Conservation (phyloP, 2,329 filamentous ascomycete species). For the Dactylellina leptospora region DNA sequence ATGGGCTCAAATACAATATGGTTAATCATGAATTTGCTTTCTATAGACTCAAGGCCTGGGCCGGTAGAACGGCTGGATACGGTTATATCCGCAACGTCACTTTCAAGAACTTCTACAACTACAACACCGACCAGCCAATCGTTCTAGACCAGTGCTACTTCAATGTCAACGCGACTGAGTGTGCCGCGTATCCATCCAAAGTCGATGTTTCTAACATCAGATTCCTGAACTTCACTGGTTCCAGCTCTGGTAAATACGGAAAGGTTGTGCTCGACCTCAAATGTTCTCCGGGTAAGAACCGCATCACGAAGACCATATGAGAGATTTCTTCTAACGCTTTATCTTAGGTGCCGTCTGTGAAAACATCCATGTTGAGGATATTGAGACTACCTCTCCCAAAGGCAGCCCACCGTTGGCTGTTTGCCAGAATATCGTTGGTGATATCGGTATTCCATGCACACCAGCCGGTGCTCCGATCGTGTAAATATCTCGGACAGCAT, state of each 20-base stretch:
- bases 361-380: slow-evolving; percentile 67
- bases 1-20: not conserved
- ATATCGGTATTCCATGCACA: slow-evolving; percentile 58
- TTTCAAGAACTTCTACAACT: slow-evolving; percentile 70
- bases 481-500: slow-evolving; percentile 14
- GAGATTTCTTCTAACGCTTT: not conserved
- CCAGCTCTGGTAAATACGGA: slow-evolving; percentile 67
- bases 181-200: slow-evolving; percentile 66
- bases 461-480: slow-evolving; percentile 25
- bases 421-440: slow-evolving; percentile 64
- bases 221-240: slow-evolving; percentile 69
- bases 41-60: slow-evolving; percentile 69
- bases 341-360: slow-evolving; percentile 64
- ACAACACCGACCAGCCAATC: slow-evolving; percentile 68
- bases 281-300: slow-evolving; percentile 64
- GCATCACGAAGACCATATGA: not conserved
- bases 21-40: slow-evolving; percentile 59
- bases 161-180: slow-evolving; percentile 66
- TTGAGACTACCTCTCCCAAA: slow-evolving; percentile 66
- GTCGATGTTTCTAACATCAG: slow-evolving; percentile 70
- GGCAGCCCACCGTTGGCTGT: slow-evolving; percentile 58
- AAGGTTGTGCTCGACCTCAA: slow-evolving; percentile 67
- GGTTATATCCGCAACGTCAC: slow-evolving; percentile 71
- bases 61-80: slow-evolving; percentile 67
- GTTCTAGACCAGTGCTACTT: slow-evolving; percentile 73